A percentile compares a stretch with the other conserved stretches of the same genome.
These are phyloP conservation scores for Nitzschia sp. DNA, from an alignment of 108 stramenopile species.

Conservation along the genomic window DNA sequence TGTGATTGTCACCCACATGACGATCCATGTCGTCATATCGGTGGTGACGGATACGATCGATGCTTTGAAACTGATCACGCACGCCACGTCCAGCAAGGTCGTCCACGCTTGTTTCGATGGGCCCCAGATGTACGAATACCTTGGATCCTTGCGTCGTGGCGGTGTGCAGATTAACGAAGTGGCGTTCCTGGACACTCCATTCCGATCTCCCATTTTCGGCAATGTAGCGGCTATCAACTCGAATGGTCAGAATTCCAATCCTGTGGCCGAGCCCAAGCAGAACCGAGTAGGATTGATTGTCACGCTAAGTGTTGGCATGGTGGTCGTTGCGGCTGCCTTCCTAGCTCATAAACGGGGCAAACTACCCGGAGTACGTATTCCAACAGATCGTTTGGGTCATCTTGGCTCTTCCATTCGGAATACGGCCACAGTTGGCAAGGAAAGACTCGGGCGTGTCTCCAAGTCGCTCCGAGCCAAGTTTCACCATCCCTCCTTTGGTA, in stretches of 20 bases:
- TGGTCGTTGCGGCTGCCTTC: conserved; percentile 11
- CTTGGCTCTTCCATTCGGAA: conserved; percentile 13
- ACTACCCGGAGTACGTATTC: background rate
- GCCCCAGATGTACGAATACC: conserved; percentile 19
- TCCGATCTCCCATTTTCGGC: conserved; percentile 12
- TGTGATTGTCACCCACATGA: conserved; percentile 24
- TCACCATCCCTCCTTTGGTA: background rate
- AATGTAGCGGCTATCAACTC: background rate
- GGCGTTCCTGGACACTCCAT: conserved; percentile 18
- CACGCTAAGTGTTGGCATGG: conserved; percentile 3
- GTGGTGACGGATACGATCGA: conserved; percentile 17
- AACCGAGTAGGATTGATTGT: conserved; percentile 4
- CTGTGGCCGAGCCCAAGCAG: background rate
- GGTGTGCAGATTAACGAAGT: conserved; percentile 23
- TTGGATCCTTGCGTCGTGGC: conserved; percentile 10
- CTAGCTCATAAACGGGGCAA: conserved; percentile 17
- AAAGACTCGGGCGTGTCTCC: background rate
- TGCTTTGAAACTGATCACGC: conserved; percentile 3
- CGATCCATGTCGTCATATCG: conserved; percentile 12
- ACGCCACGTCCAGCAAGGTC: conserved; percentile 5
- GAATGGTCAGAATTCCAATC: background rate
- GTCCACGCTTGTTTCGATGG: conserved; percentile 27
- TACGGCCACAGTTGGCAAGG: background rate
- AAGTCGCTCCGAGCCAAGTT: background rate
- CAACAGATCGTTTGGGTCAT: background rate